These are phyloP conservation scores for Fistulinella prunicolor DNA, from an alignment of 768 basidiomycete genomes.

Conservation along the genomic window DNA sequence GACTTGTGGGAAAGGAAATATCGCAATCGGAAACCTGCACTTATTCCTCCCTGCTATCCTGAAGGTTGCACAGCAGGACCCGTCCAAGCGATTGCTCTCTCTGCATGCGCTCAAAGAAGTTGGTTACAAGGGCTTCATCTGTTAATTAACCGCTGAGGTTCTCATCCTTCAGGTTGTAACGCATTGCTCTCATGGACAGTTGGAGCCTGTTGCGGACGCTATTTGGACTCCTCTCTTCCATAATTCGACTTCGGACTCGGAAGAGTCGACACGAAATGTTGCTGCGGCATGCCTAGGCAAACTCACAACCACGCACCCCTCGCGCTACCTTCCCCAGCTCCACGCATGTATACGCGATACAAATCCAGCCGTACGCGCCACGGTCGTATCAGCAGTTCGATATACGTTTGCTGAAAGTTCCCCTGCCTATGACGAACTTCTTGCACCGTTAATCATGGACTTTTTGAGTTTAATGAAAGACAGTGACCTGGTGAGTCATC, in stretches of 20 bases:
- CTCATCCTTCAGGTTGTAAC: constrained; percentile 68
- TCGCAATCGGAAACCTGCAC: constrained; percentile 89
- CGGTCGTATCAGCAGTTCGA: constrained; percentile 89
- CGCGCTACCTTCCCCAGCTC: constrained; percentile 87
- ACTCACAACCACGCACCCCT: constrained; percentile 87
- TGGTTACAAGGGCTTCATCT: constrained; percentile 8
- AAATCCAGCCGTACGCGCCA: constrained; percentile 73
- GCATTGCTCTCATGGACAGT: constrained; percentile 79
- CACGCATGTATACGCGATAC: constrained; percentile 74
- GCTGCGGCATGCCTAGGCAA: constrained; percentile 97
- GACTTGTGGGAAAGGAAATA: constrained; percentile 62
- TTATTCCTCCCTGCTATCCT: constrained; percentile 86
- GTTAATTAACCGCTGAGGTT: neutral
- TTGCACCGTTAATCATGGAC: constrained; percentile 85
- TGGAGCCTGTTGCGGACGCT: constrained; percentile 83
- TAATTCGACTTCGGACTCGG: constrained; percentile 76
- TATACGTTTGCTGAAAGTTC: constrained; percentile 87
- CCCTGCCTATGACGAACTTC: constrained; percentile 83
- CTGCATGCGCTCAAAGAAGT: constrained; percentile 95
- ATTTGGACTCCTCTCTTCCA: constrained; percentile 93
- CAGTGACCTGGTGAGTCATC: constrained; percentile 65
- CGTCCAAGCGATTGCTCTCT: constrained; percentile 77
- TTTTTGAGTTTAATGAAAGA: constrained; percentile 92
- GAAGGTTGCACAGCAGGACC: constrained; percentile 69
- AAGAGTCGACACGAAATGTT: constrained; percentile 91